Evolutionary conservation across 2,329 filamentous ascomycete genomes (phyloP).

Genomic region (Grosmannia clavigera): DNA sequence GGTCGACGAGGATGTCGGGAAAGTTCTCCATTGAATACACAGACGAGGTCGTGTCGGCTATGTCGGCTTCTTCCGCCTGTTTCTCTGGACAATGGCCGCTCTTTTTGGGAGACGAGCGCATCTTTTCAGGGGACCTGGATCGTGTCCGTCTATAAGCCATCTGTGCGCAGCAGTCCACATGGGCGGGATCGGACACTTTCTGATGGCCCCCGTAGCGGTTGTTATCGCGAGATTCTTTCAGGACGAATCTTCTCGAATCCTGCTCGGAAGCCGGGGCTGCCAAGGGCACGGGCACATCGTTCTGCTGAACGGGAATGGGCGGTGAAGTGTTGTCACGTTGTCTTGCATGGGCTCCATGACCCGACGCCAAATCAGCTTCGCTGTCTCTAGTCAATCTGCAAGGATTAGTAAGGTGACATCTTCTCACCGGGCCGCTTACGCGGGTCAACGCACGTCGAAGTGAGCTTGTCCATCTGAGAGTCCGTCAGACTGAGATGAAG

Average conservation of each 20-base stretch:
- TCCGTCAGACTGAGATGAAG: conserved; percentile 37
- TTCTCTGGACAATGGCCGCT: not conserved
- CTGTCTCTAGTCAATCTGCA: conserved; percentile 3
- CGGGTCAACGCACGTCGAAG: conserved; percentile 26
- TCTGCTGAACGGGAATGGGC: not conserved
- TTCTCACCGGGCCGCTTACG: no score
- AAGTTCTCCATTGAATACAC: conserved; percentile 20
- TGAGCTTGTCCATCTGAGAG: conserved; percentile 34
- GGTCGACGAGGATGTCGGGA: conserved; percentile 13
- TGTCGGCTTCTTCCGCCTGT: not conserved
- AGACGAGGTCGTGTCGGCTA: conserved; percentile 17
- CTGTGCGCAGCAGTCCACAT: not conserved
- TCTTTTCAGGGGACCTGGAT: not conserved
- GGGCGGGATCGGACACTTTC: no score
- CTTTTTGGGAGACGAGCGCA: not conserved
- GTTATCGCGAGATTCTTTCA: not conserved
- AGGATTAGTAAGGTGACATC: not conserved
- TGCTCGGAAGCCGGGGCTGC: not conserved
- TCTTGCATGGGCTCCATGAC: not conserved
- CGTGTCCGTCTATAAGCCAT: not conserved
- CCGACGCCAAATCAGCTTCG: not conserved
- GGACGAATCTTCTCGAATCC: not conserved
- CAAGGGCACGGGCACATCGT: not conserved
- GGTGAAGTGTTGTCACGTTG: not conserved
- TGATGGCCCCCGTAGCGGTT: not conserved